These are phyloP conservation scores for Ophiostoma sp. DNA, from an alignment of 2,329 filamentous ascomycete species.

Conservation along the genomic window DNA sequence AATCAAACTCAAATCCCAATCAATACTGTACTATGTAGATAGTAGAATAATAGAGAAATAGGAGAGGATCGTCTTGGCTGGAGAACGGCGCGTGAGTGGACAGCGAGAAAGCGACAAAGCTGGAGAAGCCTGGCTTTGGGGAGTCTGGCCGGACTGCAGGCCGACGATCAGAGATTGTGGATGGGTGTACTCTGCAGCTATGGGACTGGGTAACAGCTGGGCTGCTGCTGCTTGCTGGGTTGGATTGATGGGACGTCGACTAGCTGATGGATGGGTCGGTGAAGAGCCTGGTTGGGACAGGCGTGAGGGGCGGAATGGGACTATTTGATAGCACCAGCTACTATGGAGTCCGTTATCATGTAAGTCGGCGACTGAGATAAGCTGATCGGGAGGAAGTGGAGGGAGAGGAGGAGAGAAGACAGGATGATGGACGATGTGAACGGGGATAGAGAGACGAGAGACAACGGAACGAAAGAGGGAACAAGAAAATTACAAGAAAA, in stretches of 20 bases:
- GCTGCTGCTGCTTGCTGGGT: background rate
- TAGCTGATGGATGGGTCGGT: constrained; percentile 6
- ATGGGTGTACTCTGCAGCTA: background rate
- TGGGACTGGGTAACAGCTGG: too few relatives aligned
- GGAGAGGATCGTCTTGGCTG: background rate
- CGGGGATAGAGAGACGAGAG: background rate
- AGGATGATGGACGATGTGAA: background rate
- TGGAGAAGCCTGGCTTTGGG: background rate
- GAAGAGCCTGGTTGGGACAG: background rate
- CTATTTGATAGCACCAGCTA: background rate
- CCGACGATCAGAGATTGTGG: constrained; percentile 3
- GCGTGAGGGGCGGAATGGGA: background rate
- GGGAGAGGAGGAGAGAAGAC: background rate
- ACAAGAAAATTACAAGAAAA: background rate
- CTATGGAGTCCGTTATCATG: constrained; percentile 11
- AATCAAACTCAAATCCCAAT: too few relatives aligned
- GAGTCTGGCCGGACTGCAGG: background rate
- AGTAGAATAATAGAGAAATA: background rate
- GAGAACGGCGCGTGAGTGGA: background rate
- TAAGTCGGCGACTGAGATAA: constrained; percentile 3
- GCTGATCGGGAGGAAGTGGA: background rate
- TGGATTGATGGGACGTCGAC: background rate
- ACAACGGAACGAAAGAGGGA: background rate
- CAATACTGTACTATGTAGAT: too few relatives aligned
- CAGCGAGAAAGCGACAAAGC: background rate